Evolutionary conservation across 1,284 basidiomycete genomes (phyloP), one percentile per base, ranked within the genome.

Genomic region (Trichosporon faecale): DNA sequence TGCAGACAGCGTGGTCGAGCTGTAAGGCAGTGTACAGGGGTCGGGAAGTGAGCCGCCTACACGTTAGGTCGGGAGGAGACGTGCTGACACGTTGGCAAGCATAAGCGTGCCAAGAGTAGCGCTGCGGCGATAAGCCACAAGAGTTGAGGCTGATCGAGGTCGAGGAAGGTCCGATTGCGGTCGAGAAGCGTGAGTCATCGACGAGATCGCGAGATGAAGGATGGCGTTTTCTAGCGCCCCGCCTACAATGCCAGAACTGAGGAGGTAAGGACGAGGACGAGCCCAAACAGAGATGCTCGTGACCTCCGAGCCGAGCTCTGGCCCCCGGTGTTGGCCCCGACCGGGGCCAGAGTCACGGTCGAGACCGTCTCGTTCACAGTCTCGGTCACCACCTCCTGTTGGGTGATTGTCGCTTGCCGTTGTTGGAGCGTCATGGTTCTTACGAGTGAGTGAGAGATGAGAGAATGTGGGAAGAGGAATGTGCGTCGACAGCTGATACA

Each of bases 311-410:
- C 29, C 4, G 57, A 61, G 27, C 29, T 29, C 18, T 29, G 4
- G 25, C n/a, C 23, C 12, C 23, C 29, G 16, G 18, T 23, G 14
- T 31, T 31, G 57, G 29, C 18, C 8, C 49, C 27, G 27, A 61
- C 57, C 18, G 57, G 57, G 21, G 57, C 57, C 16, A 61, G 27
- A n/a, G 57, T 61, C 6, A 61, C 57, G 14, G 57, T 61, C 27
- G 57, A 61, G 14, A 61, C 57, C 9, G 57, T 61, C 57, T 61
- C 27, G 31, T 61, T 61, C 16, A 61, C 29, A 7, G 57, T 61
- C 7, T 61, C 27, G 21, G 57, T 61, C 9, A 61, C 57, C 18
- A 31, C 29, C 31, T 61, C 57, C 9, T 55, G 21, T 14, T n/a
- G 18, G 29, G n/a, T 18, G 29, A 61, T 18, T 18, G 57, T 33